Evolutionary conservation across 768 basidiomycete genomes (phyloP), one percentile per base, ranked within the genome.

Genomic region (Crucibulum laeve): DNA sequence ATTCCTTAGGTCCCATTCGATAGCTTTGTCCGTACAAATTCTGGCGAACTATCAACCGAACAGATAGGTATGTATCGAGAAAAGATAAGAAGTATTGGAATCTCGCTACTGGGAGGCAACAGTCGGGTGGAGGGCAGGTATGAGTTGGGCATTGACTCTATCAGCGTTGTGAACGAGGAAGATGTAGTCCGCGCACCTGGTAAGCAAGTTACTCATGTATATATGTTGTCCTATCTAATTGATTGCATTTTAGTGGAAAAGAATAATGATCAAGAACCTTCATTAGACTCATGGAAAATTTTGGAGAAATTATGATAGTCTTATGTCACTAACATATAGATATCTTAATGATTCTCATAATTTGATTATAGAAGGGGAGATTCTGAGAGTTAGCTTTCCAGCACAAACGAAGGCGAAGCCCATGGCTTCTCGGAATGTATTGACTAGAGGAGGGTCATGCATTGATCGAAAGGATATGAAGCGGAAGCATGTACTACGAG

Each of bases 31-130:
- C 69, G 83, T 38, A 89, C 88, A 13, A 88, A 87, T 45, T 70
- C 76, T 1, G 87, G 87, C 0, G 79, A 87, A 56, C 59, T 87
- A 43, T 76, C 84, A 2, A 72, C 80, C 39, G 71, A 76, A 25
- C 85, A 90, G 51, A 79, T 93, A 19, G 63, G 63, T 33, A 93
- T 97, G 84, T 74, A 80, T 57, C 74, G 78, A 11, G 82, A 88
- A 39, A 79, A 76, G 35, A 65, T 98, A 13, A 75, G 85, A 38
- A 87, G 87, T 4, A 71, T 97, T 14, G 93, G 93, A 1, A 84
- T 97, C 25, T 90, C 90, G 1, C 64, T 97, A 13, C 69, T 98
- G 3, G 94, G 92, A 10, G 89, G 90, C 2, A 90, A 88, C 43
- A 82, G 86, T 43, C 78, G 82, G 11, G 68, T 80, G 6, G 70